Base-by-base conservation (phyloP, 192 early-diverging fungal genomes). In the Coemansia sp. region DNA sequence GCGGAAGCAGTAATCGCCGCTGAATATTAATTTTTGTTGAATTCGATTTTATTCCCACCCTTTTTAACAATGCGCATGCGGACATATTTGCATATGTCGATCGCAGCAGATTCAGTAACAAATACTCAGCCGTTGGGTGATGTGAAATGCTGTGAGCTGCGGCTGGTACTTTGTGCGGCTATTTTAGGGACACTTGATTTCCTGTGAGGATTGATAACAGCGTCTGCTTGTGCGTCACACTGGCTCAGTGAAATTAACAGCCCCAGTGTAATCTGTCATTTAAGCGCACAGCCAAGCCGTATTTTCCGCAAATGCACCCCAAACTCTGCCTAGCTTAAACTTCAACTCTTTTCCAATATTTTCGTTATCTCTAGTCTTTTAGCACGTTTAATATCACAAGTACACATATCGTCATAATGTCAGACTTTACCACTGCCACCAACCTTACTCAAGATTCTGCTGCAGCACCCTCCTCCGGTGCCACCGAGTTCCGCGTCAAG, bases 401-500 rank as follows among this genome's bases (percentile, higher is more conserved):
- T 30, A 30, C 7, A 30, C 27, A 30, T 30, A 30, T 30, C 2
- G 2, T 7, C 27, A 7, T 30, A 30, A 30, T 30, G 27, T 30
- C 27, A 7, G 27, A 30, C 21, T 47, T 47, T 21, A 47, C 10
- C 45, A 75, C 84, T 9, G 81, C 85, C 30, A 73, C 82, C 49
- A 88, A 88, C 67, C 78, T 88, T 40, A 82, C 78, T 19, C 27
- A 66, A 24, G 49, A 50, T 43, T 48, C 49, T 23, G 19, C 18
- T 0, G 9, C 53, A 22, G 21, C 21, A 12, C 0, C 24, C 9
- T 22, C 40, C 18, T 21, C 14, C 42, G 55, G 52, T 40, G 9
- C 61, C 25, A 12, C 53, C 43, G 71, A 67, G 17, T 95, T 93
- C 82, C 85, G 83, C 54, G 87, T 95, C 81, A 96, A 98, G 85